Percentiles rank a stretch among this genome's conserved stretches.
Evolutionary conservation across 371 early-diverging fungal genomes (phyloP).

Genomic region (Syncephalastrum sp.): DNA sequence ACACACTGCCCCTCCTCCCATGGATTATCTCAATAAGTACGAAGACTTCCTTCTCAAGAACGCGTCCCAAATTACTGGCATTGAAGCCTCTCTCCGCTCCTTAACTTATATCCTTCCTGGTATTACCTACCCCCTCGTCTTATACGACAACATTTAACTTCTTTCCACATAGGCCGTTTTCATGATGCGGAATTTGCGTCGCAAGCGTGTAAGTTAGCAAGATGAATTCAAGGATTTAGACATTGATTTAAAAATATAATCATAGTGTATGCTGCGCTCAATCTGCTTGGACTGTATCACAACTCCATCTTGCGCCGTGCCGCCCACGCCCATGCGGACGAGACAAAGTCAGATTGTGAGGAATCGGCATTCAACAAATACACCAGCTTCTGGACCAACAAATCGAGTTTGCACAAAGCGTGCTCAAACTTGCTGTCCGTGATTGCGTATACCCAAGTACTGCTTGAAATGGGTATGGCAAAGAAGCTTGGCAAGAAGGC

Average conservation of each 20-base stretch:
- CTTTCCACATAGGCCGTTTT: slow-evolving; percentile 72
- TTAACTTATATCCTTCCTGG: slow-evolving; percentile 93
- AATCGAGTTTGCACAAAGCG: slow-evolving; percentile 44
- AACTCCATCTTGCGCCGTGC: slow-evolving; percentile 80
- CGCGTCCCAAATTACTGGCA: slow-evolving; percentile 83
- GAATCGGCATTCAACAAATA: slow-evolving; percentile 83
- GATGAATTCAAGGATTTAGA: too few species aligned
- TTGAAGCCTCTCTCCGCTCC: slow-evolving; percentile 85
- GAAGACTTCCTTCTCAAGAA: slow-evolving; percentile 82
- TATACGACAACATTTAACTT: slow-evolving; percentile 4
- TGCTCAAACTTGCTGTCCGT: slow-evolving; percentile 68
- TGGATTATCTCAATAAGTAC: slow-evolving; percentile 67
- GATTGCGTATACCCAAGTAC: slow-evolving; percentile 75
- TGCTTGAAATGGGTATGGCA: slow-evolving; percentile 82
- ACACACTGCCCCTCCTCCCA: background rate
- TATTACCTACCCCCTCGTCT: slow-evolving; percentile 14
- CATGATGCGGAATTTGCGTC: slow-evolving; percentile 92
- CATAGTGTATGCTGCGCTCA: slow-evolving; percentile 79
- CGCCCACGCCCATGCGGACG: slow-evolving; percentile 39
- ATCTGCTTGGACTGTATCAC: slow-evolving; percentile 84
- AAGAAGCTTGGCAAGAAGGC: slow-evolving; percentile 67
- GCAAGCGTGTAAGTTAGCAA: slow-evolving; percentile 69
- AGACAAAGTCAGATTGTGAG: slow-evolving; percentile 40
- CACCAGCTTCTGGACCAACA: slow-evolving; percentile 58
- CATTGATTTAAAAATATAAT: background rate